Percentiles rank a stretch among this genome's conserved stretches.
phyloP scores from a whole-genome alignment of 1,139 yeast genomes.

The Hyphopichia pseudoburtonii region DNA sequence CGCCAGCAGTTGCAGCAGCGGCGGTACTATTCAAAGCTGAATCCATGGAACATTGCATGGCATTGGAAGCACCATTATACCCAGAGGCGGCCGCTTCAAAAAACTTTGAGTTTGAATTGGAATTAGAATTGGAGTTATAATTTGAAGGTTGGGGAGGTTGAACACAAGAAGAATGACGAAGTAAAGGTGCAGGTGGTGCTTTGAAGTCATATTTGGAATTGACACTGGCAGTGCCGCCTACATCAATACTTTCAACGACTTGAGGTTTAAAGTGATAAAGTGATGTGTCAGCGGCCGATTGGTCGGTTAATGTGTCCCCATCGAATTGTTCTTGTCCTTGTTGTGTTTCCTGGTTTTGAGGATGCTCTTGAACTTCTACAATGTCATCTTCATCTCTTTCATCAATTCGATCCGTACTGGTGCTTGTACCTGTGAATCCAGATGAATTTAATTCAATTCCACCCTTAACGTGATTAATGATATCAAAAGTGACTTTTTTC shows the following conservation, averaged over 20 bases:
- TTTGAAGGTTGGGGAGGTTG: slow-evolving; percentile 15
- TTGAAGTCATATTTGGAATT: slow-evolving; percentile 14
- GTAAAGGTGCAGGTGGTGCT: slow-evolving; percentile 24
- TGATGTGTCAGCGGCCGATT: no score
- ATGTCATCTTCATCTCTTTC: slow-evolving; percentile 12
- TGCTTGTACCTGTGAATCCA: slow-evolving; percentile 27
- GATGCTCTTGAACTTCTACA: slow-evolving; percentile 2
- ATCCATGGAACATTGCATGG: slow-evolving; percentile 44
- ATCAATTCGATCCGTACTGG: slow-evolving; percentile 21
- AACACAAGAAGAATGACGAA: slow-evolving; percentile 32
- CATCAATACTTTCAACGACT: no score
- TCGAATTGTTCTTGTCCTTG: slow-evolving; percentile 1
- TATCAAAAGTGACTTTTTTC: slow-evolving; percentile 35
- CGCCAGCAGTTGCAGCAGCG: no score
- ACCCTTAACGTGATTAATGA: slow-evolving; percentile 26
- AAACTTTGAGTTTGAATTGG: slow-evolving; percentile 40
- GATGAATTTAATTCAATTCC: slow-evolving; percentile 18
- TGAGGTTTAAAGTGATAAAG: no score
- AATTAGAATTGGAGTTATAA: slow-evolving; percentile 7
- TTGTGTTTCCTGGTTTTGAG: not conserved
- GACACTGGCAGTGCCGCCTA: no score
- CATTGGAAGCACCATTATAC: slow-evolving; percentile 60
- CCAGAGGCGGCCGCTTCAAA: slow-evolving; percentile 82
- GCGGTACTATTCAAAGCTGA: slow-evolving; percentile 41
- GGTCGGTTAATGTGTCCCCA: not conserved